Evolutionary conservation across 202 grass and related monocot genomes (phyloP), one percentile per base, ranked within the genome.

Genomic region (Schoenoplectus tabernaemontani): DNA sequence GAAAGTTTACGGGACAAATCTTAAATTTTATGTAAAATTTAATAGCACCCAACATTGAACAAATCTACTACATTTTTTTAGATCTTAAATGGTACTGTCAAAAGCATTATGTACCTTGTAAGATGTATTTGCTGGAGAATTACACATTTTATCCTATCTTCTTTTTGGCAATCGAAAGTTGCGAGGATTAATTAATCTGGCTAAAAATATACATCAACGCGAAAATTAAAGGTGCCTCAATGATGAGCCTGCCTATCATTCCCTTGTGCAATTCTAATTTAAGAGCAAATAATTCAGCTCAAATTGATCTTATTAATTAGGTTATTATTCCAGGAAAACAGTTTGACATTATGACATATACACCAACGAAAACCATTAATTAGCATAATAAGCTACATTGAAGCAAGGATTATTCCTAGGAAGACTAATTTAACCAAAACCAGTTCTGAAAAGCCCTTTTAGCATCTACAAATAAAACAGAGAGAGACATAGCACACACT

Each of bases 361-460:
- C 82, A 83, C 37, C 2, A 28, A 77, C 53, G 33, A 56, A 15
- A 34, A 34, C 53, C 41, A 42, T 50, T 65, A 30, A 42, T 62
- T 65, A 57, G n/a, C 46, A 64, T 26, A 76, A 59, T 56, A 67
- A 39, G 47, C 30, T 41, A 50, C 51, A 73, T n/a, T 59, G 39
- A 76, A 57, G 22, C 17, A 38, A 83, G 64, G 43, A 77, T 77
- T 77, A 77, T 64, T 76, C 80, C 80, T 71, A 82, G 32, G 43
- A 74, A 58, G 26, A 72, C 50, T 70, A 67, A 73, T 53, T 73
- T 33, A 73, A 44, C 48, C 56, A 76, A 73, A 56, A 7, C 53
- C 28, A 76, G 48, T 76, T 56, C 71, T 76, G 28, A 76, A 75
- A 37, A 78, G 30, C 41, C 23, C 58, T 64, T 46, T 53, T 16